Evolutionary conservation across 2,329 filamentous ascomycete species (phyloP).

Genomic region (Ophiocordyceps sinensis): DNA sequence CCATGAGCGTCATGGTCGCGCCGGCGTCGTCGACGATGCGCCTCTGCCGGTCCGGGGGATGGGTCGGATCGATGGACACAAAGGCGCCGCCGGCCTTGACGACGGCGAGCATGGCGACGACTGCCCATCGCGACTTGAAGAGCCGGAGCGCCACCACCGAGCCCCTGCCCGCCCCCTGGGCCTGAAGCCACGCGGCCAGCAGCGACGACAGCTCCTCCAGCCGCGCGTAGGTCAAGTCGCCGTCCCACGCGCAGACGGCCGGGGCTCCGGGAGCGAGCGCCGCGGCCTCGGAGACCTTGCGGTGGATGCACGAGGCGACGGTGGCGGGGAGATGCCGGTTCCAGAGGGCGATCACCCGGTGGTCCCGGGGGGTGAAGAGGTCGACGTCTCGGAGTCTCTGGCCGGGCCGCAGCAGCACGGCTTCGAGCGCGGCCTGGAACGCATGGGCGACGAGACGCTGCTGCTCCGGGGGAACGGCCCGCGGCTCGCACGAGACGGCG

Average conservation of each 20-base stretch:
- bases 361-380: no score
- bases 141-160: background rate
- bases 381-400: no score
- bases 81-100: background rate
- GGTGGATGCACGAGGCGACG: no score
- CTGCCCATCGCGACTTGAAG: background rate
- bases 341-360: no score
- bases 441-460: no score
- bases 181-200: background rate
- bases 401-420: no score
- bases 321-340: no score
- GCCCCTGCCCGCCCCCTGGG: background rate
- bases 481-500: no score
- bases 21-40: background rate
- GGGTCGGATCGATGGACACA: background rate
- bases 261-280: conserved; percentile 10
- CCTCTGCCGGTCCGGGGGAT: background rate
- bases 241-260: background rate
- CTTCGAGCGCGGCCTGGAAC: no score
- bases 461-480: no score
- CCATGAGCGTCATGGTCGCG: background rate
- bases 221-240: background rate
- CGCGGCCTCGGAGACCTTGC: no score
- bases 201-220: background rate
- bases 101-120: background rate